Base-by-base conservation (phyloP, 768 basidiomycete genomes). In the Boletus tylopilopsis region DNA sequence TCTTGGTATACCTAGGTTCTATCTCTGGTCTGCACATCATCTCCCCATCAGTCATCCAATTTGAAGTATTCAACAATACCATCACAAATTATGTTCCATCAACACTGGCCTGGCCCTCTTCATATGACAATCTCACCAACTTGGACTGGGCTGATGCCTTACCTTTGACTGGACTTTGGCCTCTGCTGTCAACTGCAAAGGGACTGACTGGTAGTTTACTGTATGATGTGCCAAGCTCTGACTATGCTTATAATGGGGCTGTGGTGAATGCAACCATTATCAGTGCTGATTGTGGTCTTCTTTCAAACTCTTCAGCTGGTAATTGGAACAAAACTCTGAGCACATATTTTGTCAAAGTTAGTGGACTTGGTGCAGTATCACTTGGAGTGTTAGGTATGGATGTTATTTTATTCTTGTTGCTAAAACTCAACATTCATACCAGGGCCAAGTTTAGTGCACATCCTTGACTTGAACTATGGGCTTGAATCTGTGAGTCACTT, bases 11-110 rank as follows among this genome's bases (percentile, higher is more conserved):
- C 36, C 47, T 65, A 4, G 29, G 23, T 4, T 50, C 46, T n/a
- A 56, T 65, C 32, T 42, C 50, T 4, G 53, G 43, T 4, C 46
- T 65, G 4, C 64, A 65, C 44, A 53, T 65, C 25, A 27, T 60
- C 12, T 66, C 61, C 0, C 50, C 64, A 1, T 48, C 64, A 1
- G 33, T 65, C 40, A 37, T 64, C n/a, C 50, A 54, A 29, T 51
- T 65, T 1, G 44, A 58, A 10, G 34, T 53, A 4, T 63, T 59
- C 37, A 49, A 57, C n/a, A 32, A 42, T 10, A 50, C 53, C 5
- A 13, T 43, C 5, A 25, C 15, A 1, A 38, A 3, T 2, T 7
- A 18, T 6, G 42, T 54, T 21, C 43, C 43, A 1, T 50, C 56
- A 1, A 38, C 33, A 5, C 9, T 37, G 3, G 43, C 30, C 3